Base-by-base conservation (phyloP, 2,329 filamentous ascomycete genomes). In the Nemania abortiva region DNA sequence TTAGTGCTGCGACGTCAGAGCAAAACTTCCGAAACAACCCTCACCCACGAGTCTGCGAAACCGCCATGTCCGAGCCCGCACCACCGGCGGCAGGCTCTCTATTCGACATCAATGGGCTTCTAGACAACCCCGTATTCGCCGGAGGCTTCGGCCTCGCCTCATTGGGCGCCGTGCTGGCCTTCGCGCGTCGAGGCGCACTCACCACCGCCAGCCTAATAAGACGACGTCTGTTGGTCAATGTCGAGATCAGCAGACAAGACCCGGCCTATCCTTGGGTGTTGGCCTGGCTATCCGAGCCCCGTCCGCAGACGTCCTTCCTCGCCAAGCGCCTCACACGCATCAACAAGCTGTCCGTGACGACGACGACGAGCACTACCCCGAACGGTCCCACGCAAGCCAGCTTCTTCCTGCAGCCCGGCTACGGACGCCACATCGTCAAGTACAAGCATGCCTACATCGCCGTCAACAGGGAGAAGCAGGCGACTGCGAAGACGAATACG, bases 161-260 rank as follows among this genome's bases (percentile, higher is more conserved):
- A 34, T 86, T 99, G 61, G 96, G 94, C 71, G 93, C 94, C 39
- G 91, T 88, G 49, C 88, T 94, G 37, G 91, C 94, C 13, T 89
- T 97, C 74, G 93, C 91, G 34, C 94, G 96, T 71, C 91, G 91
- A 77, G 93, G 92, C 39, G 80, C 92, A 68, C 88, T 95, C 69
- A 85, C 90, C 75, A 90, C 90, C 63, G 90, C 91, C n/a, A 87
- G 88, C 52, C 86, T 97, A 65, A 83, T 97, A 67, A 92, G 93
- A 58, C 90, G 92, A 62, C 93, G 95, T 57, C 89, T 99, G 82
- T 90, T 99, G 34, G 93, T 98, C 75, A 94, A 98, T 76, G 90
- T 99, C 76, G 96, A 99, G 81, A 97, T 99, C 81, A 95, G 93
- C 80, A 92, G 94, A 78, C 93, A 95, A 76, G 96, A 99, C 82